Evolutionary conservation across 1,284 basidiomycete species (phyloP).

Genomic region (Marasmius fiardii): DNA sequence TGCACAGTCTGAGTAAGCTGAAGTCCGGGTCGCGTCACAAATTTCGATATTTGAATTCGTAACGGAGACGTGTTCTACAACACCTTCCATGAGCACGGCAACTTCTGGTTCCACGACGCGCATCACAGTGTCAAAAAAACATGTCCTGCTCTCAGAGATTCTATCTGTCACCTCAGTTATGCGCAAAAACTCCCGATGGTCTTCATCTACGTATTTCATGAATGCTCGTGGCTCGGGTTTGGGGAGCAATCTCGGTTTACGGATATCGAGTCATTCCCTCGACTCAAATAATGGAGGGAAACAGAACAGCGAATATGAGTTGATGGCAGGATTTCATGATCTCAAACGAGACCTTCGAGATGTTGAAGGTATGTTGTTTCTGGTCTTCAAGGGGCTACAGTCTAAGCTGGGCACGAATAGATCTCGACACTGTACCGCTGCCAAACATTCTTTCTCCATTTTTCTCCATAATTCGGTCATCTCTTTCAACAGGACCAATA

Average conservation of each 20-base stretch:
- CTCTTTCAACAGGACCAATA: slow-evolving; percentile 91
- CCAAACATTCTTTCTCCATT: slow-evolving; percentile 80
- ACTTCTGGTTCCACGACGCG: slow-evolving; percentile 14
- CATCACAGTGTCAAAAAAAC: slow-evolving; percentile 53
- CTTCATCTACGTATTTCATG: slow-evolving; percentile 61
- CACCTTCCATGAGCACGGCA: slow-evolving; percentile 8
- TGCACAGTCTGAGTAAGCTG: too few species aligned
- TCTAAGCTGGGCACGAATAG: slow-evolving; percentile 31
- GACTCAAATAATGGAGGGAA: slow-evolving; percentile 39
- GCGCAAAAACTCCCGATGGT: slow-evolving; percentile 96
- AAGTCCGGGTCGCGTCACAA: too few species aligned
- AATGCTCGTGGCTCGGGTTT: slow-evolving; percentile 60
- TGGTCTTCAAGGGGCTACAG: not conserved
- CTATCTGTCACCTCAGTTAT: slow-evolving; percentile 92
- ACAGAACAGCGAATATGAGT: slow-evolving; percentile 63
- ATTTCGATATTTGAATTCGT: not conserved
- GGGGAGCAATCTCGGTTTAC: slow-evolving; percentile 70
- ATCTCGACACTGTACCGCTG: slow-evolving; percentile 53
- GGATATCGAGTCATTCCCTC: slow-evolving; percentile 48
- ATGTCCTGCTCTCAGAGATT: slow-evolving; percentile 87
- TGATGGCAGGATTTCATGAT: slow-evolving; percentile 89
- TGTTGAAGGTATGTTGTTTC: slow-evolving; percentile 57
- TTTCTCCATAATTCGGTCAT: slow-evolving; percentile 89
- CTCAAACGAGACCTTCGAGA: slow-evolving; percentile 77
- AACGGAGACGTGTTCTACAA: slow-evolving; percentile 1